Evolutionary conservation across 768 basidiomycete genomes (phyloP).

Genomic region (Rhodotorula toruloides): DNA sequence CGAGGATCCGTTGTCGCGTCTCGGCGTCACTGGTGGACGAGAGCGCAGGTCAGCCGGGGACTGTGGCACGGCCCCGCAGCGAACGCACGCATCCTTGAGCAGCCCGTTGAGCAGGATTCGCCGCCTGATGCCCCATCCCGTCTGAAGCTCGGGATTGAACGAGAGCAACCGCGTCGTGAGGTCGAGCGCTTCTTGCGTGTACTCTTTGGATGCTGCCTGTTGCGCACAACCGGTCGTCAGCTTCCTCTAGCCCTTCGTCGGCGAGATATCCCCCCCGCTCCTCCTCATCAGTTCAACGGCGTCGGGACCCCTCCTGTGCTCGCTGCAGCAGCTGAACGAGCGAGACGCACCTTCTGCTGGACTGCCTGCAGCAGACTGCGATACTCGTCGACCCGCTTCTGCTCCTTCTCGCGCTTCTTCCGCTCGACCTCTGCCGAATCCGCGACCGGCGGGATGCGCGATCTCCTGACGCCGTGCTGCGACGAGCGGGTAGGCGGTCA

Average conservation of each 20-base stretch:
- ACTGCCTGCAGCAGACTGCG: slow-evolving; percentile 61
- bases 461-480: slow-evolving; percentile 49
- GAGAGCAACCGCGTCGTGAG: slow-evolving; percentile 70
- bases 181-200: slow-evolving; percentile 67
- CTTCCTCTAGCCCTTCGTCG: neutral
- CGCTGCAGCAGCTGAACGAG: neutral
- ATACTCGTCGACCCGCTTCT: slow-evolving; percentile 70
- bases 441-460: slow-evolving; percentile 41
- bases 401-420: slow-evolving; percentile 53
- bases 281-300: neutral
- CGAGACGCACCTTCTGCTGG: slow-evolving; percentile 50
- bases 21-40: slow-evolving; percentile 55
- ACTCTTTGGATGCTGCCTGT: slow-evolving; percentile 68
- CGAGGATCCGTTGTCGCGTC: slow-evolving; percentile 60
- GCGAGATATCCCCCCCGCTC: too few species aligned
- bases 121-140: slow-evolving; percentile 90
- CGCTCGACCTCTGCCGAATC: slow-evolving; percentile 37
- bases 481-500: too few species aligned
- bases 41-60: too few species aligned
- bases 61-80: too few species aligned
- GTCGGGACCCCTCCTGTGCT: neutral
- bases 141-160: slow-evolving; percentile 91
- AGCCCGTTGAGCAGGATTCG: slow-evolving; percentile 64
- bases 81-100: slow-evolving; percentile 1
- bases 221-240: neutral